Base-by-base conservation (phyloP, 257 asterid species). In the Ilex asprella region DNA sequence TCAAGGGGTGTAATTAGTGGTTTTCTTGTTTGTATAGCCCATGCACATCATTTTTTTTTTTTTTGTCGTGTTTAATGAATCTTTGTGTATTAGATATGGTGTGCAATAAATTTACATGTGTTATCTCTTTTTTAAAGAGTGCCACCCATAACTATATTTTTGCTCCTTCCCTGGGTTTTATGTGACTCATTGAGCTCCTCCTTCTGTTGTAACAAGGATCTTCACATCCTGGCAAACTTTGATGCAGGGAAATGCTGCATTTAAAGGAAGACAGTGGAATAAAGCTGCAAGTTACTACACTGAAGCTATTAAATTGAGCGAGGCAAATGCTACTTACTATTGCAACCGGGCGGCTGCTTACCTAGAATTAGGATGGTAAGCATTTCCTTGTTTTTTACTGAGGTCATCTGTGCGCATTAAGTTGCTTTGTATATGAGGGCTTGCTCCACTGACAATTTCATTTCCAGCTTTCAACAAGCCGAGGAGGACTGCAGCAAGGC, bases 331-430 rank as follows among this genome's bases (percentile, higher is more conserved):
- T 32, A 82, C 95, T 55, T 89, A 80, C 79, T 84, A 82, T 77
- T 82, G 86, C 85, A 93, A 93, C 61, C 76, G 99, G 44, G 99
- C 99, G 63, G 97, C 97, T 71, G 99, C 97, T 66, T 84, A 82
- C 73, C 78, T 93, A 87, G 97, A 93, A 82, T 68, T 93, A 75
- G 96, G 88, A 85, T 84, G 99, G 99, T 89, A 68, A 59, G 55
- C 72, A 4, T 44, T 55, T 12, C 66, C 35, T 56, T 56, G 59
- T 67, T 72, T 52, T 60, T 49, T 62, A 50, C 54, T 41, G 56
- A 30, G 41, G 56, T 61, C 29, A 55, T 15, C 7, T 21, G n/a
- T 21, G 9, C 15, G 2, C 29, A 3, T n/a, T 15, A 21, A 7
- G 30, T 21, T 53, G 10, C 27, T 15, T 44, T 53, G 57, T 21